Percentiles rank a stretch among this genome's conserved stretches.
phyloP scores from a whole-genome alignment of 768 basidiomycete species.

The Scleroderma citrinum region DNA sequence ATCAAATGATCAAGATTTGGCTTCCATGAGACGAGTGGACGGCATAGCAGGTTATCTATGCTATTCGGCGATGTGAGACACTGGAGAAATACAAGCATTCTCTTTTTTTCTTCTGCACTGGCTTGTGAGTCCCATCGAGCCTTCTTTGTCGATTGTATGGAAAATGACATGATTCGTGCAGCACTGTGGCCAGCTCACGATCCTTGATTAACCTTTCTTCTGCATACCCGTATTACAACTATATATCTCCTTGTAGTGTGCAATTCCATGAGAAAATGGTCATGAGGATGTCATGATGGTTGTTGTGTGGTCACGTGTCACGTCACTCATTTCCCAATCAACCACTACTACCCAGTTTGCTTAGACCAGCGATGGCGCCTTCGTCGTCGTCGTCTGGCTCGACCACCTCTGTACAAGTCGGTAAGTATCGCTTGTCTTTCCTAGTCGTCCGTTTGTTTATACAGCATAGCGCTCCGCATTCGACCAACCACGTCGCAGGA shows the following conservation, averaged over 20 bases:
- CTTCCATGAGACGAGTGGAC: slow-evolving; percentile 36
- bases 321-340: not conserved
- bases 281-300: no score
- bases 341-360: not conserved
- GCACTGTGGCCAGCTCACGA: slow-evolving; percentile 20
- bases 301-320: no score
- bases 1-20: slow-evolving; percentile 64
- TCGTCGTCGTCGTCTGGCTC: slow-evolving; percentile 44
- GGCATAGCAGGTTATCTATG: not conserved
- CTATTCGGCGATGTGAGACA: slow-evolving; percentile 3
- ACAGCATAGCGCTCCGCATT: slow-evolving; percentile 71
- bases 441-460: not conserved
- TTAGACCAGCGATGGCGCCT: slow-evolving; percentile 56
- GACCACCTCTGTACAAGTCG: slow-evolving; percentile 92
- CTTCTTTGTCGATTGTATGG: not conserved
- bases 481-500: slow-evolving; percentile 85
- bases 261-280: no score
- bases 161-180: not conserved
- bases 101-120: slow-evolving; percentile 10
- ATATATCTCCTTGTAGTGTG: no score
- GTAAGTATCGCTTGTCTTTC: slow-evolving; percentile 41
- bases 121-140: slow-evolving; percentile 11
- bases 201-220: slow-evolving; percentile 18
- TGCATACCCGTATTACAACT: slow-evolving; percentile 31
- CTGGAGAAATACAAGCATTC: slow-evolving; percentile 7